These are phyloP conservation scores for Xylaria sp. DNA, from an alignment of 2,329 filamentous ascomycete genomes.

Conservation along the genomic window DNA sequence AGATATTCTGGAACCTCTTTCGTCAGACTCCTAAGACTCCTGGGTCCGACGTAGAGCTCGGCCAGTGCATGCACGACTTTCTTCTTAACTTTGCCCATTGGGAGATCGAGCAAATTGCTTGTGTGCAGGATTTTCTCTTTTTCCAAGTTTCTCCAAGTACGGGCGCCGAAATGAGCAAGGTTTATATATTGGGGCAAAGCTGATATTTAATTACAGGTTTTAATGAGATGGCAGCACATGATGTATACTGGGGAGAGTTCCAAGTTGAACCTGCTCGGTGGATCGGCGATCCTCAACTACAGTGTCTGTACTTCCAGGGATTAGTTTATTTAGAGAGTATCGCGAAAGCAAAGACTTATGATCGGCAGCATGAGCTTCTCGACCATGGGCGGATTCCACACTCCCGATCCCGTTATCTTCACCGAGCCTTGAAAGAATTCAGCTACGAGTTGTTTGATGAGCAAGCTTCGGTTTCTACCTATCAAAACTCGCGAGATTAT, in stretches of 20 bases:
- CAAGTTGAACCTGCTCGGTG: constrained; percentile 5
- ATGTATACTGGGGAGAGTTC: constrained; percentile 15
- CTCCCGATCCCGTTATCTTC: constrained; percentile 1
- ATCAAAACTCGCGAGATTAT: constrained; percentile 12
- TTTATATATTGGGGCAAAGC: constrained; percentile 8
- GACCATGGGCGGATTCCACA: constrained; percentile 1
- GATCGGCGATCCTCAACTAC: constrained; percentile 3
- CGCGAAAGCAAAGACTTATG: not conserved
- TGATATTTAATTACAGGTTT: constrained; percentile 14
- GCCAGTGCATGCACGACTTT: constrained; percentile 18
- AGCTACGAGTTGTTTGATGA: constrained; percentile 1
- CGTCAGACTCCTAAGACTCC: constrained; percentile 11
- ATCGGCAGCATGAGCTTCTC: constrained; percentile 9
- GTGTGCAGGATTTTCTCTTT: constrained; percentile 18
- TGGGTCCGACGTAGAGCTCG: constrained; percentile 2
- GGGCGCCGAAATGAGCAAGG: constrained; percentile 4
- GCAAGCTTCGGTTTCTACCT: constrained; percentile 8
- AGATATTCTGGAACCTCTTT: constrained; percentile 20
- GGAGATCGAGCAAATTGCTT: constrained; percentile 21
- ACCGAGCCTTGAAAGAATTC: constrained; percentile 5
- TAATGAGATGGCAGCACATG: constrained; percentile 15
- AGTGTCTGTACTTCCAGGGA: constrained; percentile 11
- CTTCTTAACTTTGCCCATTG: constrained; percentile 15
- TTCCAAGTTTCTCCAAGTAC: constrained; percentile 15
- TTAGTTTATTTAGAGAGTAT: not conserved